Percentiles rank a stretch among this genome's conserved stretches.
These are phyloP conservation scores for Lactuca sativa DNA, from an alignment of 129 eudicot species.

Conservation along the genomic window DNA sequence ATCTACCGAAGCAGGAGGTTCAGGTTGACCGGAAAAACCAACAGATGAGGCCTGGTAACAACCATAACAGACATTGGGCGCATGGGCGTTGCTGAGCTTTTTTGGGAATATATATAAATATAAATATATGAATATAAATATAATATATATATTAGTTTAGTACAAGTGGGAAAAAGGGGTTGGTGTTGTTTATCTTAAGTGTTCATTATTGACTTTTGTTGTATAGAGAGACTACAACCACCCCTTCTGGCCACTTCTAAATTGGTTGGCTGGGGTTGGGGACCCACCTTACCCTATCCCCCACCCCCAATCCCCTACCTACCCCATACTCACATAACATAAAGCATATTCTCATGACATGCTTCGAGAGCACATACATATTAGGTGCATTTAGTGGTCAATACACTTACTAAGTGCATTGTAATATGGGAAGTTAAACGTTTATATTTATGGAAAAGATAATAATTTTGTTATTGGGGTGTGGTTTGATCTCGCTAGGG, in stretches of 20 bases:
- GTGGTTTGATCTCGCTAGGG: background rate
- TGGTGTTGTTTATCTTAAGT: constrained; percentile 5
- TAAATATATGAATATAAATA: background rate
- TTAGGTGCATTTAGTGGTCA: constrained; percentile 24
- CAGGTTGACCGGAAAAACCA: constrained; percentile 37
- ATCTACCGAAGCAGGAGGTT: constrained; percentile 74
- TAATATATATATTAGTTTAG: constrained; percentile 25
- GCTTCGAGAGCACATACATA: constrained; percentile 3
- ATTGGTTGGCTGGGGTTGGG: constrained; percentile 26
- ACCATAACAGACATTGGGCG: constrained; percentile 61
- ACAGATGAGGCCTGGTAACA: constrained; percentile 54
- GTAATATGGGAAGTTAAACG: background rate
- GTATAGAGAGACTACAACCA: constrained; percentile 31
- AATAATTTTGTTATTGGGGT: background rate
- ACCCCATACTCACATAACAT: constrained; percentile 15
- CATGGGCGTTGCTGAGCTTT: constrained; percentile 35
- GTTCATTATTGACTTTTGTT: constrained; percentile 38
- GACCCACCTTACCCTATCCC: constrained; percentile 4
- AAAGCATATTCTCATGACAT: constrained; percentile 27
- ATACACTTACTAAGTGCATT: constrained; percentile 12
- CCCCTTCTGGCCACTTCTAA: constrained; percentile 34
- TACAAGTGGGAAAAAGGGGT: constrained; percentile 21
- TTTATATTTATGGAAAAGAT: background rate
- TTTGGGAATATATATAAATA: background rate
- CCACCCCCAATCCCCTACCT: constrained; percentile 6